Percentiles rank a stretch among this genome's conserved stretches.
Conservation (phyloP, 371 early-diverging fungal species). For the Rhizopus stolonifer region DNA sequence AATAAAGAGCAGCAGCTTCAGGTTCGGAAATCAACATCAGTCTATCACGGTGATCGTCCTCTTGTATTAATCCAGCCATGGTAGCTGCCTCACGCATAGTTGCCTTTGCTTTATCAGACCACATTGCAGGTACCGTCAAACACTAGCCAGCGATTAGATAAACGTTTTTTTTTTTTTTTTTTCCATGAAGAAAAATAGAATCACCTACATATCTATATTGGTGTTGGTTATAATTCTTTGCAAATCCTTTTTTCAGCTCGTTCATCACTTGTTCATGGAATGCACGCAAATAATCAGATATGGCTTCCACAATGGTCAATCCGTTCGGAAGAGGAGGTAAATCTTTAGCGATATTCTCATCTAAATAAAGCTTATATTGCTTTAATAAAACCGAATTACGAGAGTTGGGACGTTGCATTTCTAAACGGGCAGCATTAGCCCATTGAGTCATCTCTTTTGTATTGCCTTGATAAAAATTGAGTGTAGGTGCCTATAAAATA, state of each 20-base stretch:
- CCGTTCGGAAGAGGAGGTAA: constrained; percentile 46
- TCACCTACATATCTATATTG: constrained; percentile 46
- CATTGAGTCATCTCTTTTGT: constrained; percentile 50
- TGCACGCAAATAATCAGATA: constrained; percentile 46
- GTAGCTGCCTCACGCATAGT: constrained; percentile 53
- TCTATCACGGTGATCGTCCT: constrained; percentile 42
- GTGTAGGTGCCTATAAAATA: constrained; percentile 39
- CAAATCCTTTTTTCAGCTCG: constrained; percentile 46
- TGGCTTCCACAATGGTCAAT: constrained; percentile 46
- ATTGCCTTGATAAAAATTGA: constrained; percentile 50
- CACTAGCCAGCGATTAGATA: constrained; percentile 25
- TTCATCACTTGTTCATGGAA: constrained; percentile 44
- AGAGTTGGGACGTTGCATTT: constrained; percentile 30
- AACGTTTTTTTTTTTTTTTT: background rate
- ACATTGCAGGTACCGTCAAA: constrained; percentile 57
- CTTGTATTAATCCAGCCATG: constrained; percentile 41
- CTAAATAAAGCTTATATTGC: constrained; percentile 51
- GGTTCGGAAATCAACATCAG: constrained; percentile 51
- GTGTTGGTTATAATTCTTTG: constrained; percentile 41
- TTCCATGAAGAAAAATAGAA: too few species aligned
- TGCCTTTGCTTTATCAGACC: constrained; percentile 52
- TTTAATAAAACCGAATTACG: constrained; percentile 39
- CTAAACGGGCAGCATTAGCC: constrained; percentile 32
- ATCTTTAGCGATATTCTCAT: constrained; percentile 40
- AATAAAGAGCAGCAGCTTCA: constrained; percentile 55